Base-by-base conservation (phyloP, 1,284 basidiomycete species). In the Apiotrichum montevideense region DNA sequence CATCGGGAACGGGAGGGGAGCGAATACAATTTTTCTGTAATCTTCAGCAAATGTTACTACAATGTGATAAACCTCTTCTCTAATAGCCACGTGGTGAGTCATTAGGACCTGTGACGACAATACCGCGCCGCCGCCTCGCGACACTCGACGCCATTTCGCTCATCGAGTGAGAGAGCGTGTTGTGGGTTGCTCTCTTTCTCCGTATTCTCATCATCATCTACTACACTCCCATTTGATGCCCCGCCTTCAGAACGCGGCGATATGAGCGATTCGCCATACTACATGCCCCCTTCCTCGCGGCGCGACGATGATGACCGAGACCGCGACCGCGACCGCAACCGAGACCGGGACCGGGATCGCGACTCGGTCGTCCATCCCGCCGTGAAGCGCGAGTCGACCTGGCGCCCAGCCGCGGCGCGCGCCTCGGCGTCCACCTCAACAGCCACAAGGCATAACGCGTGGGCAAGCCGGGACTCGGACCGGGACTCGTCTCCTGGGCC, bases 361-460 rank as follows among this genome's bases (percentile, higher is more conserved):
- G 32, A 40, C 10, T 10, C 3, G 6, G 35, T 41, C 40, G 39
- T 35, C 10, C 54, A 49, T 21, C 51, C 42, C 10, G 46, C 48
- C n/a, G 57, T 62, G 37, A 58, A 54, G 48, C 56, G 60, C 51
- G 60, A 62, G 48, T 62, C 60, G n/a, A 58, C 60, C 8, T 62
- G 60, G 60, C 56, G 60, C 7, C 60, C 60, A 4, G 51, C 42
- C 13, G 46, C 46, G 3, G 8, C 42, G 3, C 11, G 35, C 13
- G 14, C 52, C 9, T 47, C 52, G 14, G 15, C 44, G 33, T 40
- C 52, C 3, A 11, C 41, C 5, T n/a, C 43, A 14, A 15, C 51
- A 14, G 45, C 51, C 6, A 29, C 43, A 14, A 39, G 43, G 1
- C 32, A 48, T 8, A 59, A 59, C 41, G 58, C 58, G n/a, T 59